Base-by-base conservation (phyloP, 2,329 filamentous ascomycete genomes). In the Aspergillus viridinutans region DNA sequence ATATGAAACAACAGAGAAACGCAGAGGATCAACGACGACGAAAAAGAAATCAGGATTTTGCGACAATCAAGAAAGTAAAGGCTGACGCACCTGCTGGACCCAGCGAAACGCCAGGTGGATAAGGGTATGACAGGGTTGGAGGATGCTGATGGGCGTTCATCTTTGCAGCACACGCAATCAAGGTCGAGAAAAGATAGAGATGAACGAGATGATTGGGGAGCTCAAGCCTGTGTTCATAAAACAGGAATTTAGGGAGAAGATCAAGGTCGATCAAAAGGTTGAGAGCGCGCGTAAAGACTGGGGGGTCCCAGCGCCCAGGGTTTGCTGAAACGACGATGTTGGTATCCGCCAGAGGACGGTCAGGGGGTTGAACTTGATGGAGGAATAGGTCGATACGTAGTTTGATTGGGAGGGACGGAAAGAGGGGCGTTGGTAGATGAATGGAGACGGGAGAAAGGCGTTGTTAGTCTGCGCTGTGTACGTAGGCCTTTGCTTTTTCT, bases 81-180 rank as follows among this genome's bases (percentile, higher is more conserved):
- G 49, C 59, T 68, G 65, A 72, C 70, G 68, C 63, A 72, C 70
- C 69, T 70, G 65, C 64, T 56, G 65, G 64, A 50, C 64, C 65
- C 64, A 70, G 62, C 60, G 69, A 67, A 52, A 70, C 63, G 64
- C 69, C 66, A 57, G 69, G 67, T 63, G 68, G 65, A 62, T 70
- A 71, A 58, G 67, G 61, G 58, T 60, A 63, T 26, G 61, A 60
- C 20, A 69, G 58, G 59, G 66, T 66, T 60, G 68, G 64, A 63
- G 66, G 64, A 26, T 65, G 59, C 52, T 63, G 63, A 51, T 62
- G 56, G 64, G 69, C 67, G 65, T 66, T 71, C 69, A 72, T 72
- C 42, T 56, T 67, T 62, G 28, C 38, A 52, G 58, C 47, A 52
- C 54, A 66, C 59, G 62, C 55, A 64, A 60, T 58, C 55, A 58